Conservation (phyloP, 345 rosid species). For the Kandelia obovata region DNA sequence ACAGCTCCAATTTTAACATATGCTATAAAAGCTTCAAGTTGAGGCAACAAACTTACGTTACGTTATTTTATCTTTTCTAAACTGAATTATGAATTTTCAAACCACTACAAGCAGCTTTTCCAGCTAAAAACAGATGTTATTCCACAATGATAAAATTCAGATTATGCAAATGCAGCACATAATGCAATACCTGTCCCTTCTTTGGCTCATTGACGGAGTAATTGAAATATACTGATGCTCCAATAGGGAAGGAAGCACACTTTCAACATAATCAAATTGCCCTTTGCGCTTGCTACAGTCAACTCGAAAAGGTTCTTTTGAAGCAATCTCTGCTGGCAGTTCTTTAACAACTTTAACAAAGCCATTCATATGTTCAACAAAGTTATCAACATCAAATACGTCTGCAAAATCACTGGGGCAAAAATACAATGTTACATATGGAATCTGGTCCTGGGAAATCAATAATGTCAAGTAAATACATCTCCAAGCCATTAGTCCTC, state of each 20-base stretch:
- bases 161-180: not conserved
- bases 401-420: slow-evolving; percentile 82
- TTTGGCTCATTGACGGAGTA: slow-evolving; percentile 96
- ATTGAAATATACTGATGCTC: slow-evolving; percentile 70
- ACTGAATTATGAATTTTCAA: not conserved
- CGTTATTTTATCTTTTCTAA: not conserved
- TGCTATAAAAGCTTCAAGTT: not conserved
- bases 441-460: not conserved
- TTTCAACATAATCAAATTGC: slow-evolving; percentile 80
- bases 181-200: slow-evolving; percentile 68
- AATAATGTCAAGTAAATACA: not conserved
- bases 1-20: not conserved
- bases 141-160: not conserved
- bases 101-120: not conserved
- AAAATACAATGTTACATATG: slow-evolving; percentile 11
- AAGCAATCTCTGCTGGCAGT: slow-evolving; percentile 56
- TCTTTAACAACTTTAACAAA: slow-evolving; percentile 63
- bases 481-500: slow-evolving; percentile 10
- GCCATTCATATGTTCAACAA: slow-evolving; percentile 65
- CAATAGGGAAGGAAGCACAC: slow-evolving; percentile 70
- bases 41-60: not conserved
- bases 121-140: not conserved
- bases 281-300: slow-evolving; percentile 93
- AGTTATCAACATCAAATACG: slow-evolving; percentile 87
- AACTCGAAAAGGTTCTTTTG: slow-evolving; percentile 74